A percentile compares a stretch with the other conserved stretches of the same genome.
These are phyloP conservation scores for Gossypium lobatum DNA, from an alignment of 441 rosid genomes.

Conservation along the genomic window DNA sequence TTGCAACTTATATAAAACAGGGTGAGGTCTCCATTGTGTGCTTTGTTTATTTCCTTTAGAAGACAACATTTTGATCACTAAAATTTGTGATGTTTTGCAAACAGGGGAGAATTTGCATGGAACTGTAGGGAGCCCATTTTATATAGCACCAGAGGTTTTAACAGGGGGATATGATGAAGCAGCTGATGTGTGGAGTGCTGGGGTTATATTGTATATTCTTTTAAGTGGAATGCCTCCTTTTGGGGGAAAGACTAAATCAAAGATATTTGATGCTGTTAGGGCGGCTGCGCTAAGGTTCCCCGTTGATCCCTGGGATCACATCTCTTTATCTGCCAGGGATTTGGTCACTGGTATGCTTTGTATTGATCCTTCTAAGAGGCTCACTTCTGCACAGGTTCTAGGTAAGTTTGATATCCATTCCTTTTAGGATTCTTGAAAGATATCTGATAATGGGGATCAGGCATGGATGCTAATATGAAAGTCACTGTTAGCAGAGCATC, in stretches of 20 bases:
- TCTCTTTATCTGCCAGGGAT: slow-evolving; percentile 59
- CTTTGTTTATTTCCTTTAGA: background rate
- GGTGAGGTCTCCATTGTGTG: slow-evolving; percentile 32
- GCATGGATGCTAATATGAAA: background rate
- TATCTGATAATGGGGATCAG: background rate
- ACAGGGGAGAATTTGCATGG: slow-evolving; percentile 66
- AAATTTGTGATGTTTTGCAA: background rate
- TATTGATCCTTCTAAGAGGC: slow-evolving; percentile 63
- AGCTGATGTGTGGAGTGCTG: slow-evolving; percentile 95
- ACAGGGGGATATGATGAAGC: slow-evolving; percentile 71
- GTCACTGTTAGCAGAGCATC: slow-evolving; percentile 44
- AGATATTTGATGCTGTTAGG: slow-evolving; percentile 80
- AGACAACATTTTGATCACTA: background rate
- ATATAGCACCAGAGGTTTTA: slow-evolving; percentile 85
- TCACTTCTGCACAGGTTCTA: slow-evolving; percentile 55
- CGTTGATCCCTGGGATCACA: slow-evolving; percentile 57
- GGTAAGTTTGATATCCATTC: slow-evolving; percentile 32
- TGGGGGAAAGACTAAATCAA: slow-evolving; percentile 77
- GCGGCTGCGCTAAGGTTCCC: slow-evolving; percentile 69
- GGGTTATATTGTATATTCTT: slow-evolving; percentile 77
- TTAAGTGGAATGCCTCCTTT: slow-evolving; percentile 88
- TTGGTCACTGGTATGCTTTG: slow-evolving; percentile 67
- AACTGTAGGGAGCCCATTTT: slow-evolving; percentile 89
- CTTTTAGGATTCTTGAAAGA: no score
- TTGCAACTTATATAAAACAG: slow-evolving; percentile 71